Percentiles rank a stretch among this genome's conserved stretches.
Evolutionary conservation across 192 early-diverging fungal genomes (phyloP).

Genomic region (Rhizoclosmatium sp.): DNA sequence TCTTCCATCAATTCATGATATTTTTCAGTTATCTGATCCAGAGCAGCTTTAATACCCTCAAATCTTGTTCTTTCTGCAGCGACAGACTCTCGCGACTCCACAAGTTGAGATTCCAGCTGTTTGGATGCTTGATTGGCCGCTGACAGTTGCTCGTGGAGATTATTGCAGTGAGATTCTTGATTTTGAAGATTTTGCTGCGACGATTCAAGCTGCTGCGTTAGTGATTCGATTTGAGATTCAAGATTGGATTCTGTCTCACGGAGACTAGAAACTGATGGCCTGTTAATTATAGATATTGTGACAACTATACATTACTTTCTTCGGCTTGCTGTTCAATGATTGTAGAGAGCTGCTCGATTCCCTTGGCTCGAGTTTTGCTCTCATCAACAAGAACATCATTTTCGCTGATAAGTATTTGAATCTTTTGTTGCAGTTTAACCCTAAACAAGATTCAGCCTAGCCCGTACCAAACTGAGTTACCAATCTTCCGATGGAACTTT

Average conservation of each 20-base stretch:
- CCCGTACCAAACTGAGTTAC: background rate
- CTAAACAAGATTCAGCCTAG: background rate
- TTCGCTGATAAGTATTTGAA: constrained; percentile 47
- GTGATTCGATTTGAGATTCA: constrained; percentile 1
- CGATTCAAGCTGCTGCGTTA: background rate
- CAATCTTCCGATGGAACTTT: constrained; percentile 12
- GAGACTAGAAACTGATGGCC: constrained; percentile 4
- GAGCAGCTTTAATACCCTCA: constrained; percentile 34
- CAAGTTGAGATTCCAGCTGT: constrained; percentile 29
- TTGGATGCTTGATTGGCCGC: constrained; percentile 32
- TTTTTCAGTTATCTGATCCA: constrained; percentile 50
- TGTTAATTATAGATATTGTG: background rate
- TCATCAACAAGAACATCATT: constrained; percentile 54
- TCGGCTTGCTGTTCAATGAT: constrained; percentile 27
- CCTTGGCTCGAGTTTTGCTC: constrained; percentile 26
- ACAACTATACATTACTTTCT: constrained; percentile 33
- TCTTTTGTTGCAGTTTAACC: constrained; percentile 27
- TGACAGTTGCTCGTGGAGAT: constrained; percentile 35
- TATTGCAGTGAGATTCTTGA: background rate
- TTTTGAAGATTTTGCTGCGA: constrained; percentile 20
- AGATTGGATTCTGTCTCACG: background rate
- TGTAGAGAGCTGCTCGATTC: constrained; percentile 39
- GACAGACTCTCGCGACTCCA: background rate
- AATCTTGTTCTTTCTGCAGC: constrained; percentile 7
- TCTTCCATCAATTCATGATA: constrained; percentile 54